Conservation (phyloP, 2,329 filamentous ascomycete species). For the Arthrobotrys musiformis region DNA sequence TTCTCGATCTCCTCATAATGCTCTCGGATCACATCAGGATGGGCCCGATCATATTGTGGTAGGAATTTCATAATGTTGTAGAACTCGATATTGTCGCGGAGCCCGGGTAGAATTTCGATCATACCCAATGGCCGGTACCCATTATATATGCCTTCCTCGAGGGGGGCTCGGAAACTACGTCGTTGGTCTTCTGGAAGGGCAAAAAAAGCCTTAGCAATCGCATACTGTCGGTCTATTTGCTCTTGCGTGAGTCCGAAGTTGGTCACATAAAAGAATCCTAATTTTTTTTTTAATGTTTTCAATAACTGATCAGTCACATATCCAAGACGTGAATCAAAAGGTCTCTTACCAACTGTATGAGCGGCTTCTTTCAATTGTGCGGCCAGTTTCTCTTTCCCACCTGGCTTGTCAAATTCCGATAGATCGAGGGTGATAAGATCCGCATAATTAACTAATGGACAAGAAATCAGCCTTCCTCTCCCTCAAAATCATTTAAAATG, state of each 20-base stretch:
- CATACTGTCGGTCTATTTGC: slow-evolving; percentile 71
- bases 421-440: slow-evolving; percentile 71
- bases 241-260: slow-evolving; percentile 73
- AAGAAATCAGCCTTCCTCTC: neutral
- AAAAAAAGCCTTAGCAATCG: slow-evolving; percentile 71
- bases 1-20: slow-evolving; percentile 69
- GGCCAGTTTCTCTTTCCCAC: slow-evolving; percentile 68
- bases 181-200: slow-evolving; percentile 70
- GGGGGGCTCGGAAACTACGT: slow-evolving; percentile 68
- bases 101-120: slow-evolving; percentile 57
- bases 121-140: slow-evolving; percentile 68
- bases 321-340: neutral
- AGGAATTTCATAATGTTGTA: slow-evolving; percentile 72
- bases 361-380: slow-evolving; percentile 70
- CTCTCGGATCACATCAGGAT: slow-evolving; percentile 66
- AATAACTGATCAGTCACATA: neutral
- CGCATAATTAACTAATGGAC: slow-evolving; percentile 65
- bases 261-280: slow-evolving; percentile 73
- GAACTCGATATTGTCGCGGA: slow-evolving; percentile 70
- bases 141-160: slow-evolving; percentile 69
- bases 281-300: neutral
- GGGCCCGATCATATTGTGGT: slow-evolving; percentile 64
- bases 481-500: neutral
- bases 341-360: slow-evolving; percentile 62
- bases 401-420: slow-evolving; percentile 67